Conservation (phyloP, 768 basidiomycete species). For the Tubosaeta sp. region DNA sequence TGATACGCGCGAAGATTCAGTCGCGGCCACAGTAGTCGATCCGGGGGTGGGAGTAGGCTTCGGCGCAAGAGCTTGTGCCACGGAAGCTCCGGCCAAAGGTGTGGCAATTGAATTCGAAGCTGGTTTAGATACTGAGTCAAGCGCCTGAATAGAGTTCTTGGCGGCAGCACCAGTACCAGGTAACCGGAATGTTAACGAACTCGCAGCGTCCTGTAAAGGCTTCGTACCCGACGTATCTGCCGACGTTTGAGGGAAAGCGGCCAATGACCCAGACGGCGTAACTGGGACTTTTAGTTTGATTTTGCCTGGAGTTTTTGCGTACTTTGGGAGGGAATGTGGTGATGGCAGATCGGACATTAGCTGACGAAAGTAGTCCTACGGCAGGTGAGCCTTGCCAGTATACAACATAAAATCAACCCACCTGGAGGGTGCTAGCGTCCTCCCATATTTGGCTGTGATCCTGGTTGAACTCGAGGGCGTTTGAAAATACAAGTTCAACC, state of each 20-base stretch:
- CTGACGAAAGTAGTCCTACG: conserved; percentile 67
- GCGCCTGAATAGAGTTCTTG: conserved; percentile 22
- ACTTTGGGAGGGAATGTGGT: conserved; percentile 60
- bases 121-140: conserved; percentile 20
- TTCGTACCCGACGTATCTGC: conserved; percentile 14
- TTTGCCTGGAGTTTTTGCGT: conserved; percentile 55
- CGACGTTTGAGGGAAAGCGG: conserved; percentile 8
- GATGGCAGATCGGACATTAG: conserved; percentile 76
- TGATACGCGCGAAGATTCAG: conserved; percentile 19
- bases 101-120: conserved; percentile 7
- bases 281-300: conserved; percentile 69
- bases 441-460: conserved; percentile 83
- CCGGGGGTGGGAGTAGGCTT: conserved; percentile 24
- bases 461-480: conserved; percentile 84
- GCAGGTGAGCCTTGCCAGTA: conserved; percentile 8
- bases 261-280: conserved; percentile 21
- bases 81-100: conserved; percentile 14
- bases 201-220: conserved; percentile 13
- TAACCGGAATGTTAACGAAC: conserved; percentile 22
- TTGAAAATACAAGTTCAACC: conserved; percentile 85
- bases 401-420: conserved; percentile 30
- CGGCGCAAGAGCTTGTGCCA: conserved; percentile 16
- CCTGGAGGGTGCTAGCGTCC: conserved; percentile 65
- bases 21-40: conserved; percentile 20
- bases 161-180: conserved; percentile 14